Evolutionary conservation across 441 rosid genomes (phyloP), one percentile per base, ranked within the genome.

Genomic region (Erysimum pusillum): DNA sequence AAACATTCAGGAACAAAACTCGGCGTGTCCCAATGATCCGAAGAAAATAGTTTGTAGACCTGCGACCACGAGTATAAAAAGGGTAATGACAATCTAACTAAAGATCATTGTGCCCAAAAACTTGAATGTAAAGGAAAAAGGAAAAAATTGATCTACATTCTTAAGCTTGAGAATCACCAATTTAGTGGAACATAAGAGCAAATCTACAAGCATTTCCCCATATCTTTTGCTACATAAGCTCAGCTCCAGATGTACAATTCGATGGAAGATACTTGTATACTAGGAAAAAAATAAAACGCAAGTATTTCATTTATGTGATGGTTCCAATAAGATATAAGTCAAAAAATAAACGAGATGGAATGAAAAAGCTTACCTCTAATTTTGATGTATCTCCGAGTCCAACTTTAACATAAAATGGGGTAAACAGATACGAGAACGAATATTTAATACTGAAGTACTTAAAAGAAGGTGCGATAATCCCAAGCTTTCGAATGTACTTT

Each of bases 121-220:
- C 36, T 22, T 10, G 25, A 64, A 22, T 11, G 32, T 52, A 11
- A 52, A 22, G 8, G 0, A 3, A 46, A 45, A 31, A 46, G 22
- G 9, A 9, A 6, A 10, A n/a, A 28, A 15, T 0, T 45, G 10
- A 9, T n/a, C 45, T 64, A 45, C 54, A 64, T n/a, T 45, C 5
- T 15, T 5, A 45, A 44, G 56, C 56, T 64, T 45, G 56, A 64
- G 69, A 64, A 45, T 4, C 41, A 31, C 25, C 56, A 64, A 31
- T 9, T 64, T 64, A 52, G 32, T 10, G 7, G 7, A 45, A 6
- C 41, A 13, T 9, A 3, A 6, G 25, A 63, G 69, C 28, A 32
- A 45, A n/a, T 4, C 15, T 45, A 9, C 54, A 46, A 64, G 69
- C 66, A 2, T 31, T 31, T 32, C 22, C 3, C 7, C 28, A 17